Evolutionary conservation across 352 stramenopile species (phyloP), one percentile per base, ranked within the genome.

Genomic region (Pythium aquatile): DNA sequence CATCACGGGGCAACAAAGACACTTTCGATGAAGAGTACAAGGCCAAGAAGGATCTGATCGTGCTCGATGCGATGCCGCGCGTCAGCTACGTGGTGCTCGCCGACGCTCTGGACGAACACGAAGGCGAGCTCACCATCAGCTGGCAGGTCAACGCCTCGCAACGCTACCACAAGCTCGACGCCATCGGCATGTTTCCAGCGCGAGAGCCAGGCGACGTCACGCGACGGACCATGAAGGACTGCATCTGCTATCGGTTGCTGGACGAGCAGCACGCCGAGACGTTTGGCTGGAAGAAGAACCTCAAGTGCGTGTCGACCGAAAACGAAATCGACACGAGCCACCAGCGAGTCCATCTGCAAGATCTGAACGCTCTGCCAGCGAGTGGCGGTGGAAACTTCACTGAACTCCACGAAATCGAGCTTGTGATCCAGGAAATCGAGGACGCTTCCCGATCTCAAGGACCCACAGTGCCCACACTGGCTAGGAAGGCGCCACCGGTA

Each of bases 141-240:
- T 87, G 78, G 78, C 67, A 83, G 35, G 57, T 87, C 14, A 87
- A 87, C 30, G 76, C 78, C 0, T 56, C 42, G 1, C 76, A 83
- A 57, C 70, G 78, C 0, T 87, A 84, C 60, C 76, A 87, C 51
- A 75, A 70, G n/a, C 66, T 82, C 3, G 78, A 87, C 56, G 76
- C 76, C 2, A 84, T 87, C 47, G 78, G 76, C 3, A 85, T 87
- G 76, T 87, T 87, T 55, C 75, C 75, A 0, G 73, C 69, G 1
- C 65, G 75, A 10, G 63, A 66, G 2, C 35, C 73, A 1, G 75
- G 72, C 3, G 77, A 81, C 42, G 26, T 65, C 2, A 66, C 29
- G 1, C 37, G 68, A 0, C 70, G 70, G 2, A 78, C 70, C 3
- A 84, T 87, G 76, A 68, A 82, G 13, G 68, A 87, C 17, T 87